These are phyloP conservation scores for Trichoderma asperelloides DNA, from an alignment of 495 filamentous ascomycete species.

Conservation along the genomic window DNA sequence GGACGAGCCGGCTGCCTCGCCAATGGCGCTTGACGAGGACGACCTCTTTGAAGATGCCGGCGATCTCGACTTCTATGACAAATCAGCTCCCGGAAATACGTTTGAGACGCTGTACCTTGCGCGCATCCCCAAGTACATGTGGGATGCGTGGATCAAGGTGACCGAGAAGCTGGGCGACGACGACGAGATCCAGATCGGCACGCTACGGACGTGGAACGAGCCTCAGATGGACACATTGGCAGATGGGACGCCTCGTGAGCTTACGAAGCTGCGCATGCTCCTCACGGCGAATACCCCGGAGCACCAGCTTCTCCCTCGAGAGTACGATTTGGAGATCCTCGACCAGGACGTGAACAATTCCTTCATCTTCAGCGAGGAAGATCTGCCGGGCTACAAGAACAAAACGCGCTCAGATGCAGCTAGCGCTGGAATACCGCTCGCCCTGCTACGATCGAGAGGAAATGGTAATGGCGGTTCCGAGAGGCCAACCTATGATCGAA, in stretches of 20 bases:
- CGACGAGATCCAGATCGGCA: conserved; percentile 61
- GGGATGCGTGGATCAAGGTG: conserved; percentile 53
- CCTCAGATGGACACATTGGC: conserved; percentile 40
- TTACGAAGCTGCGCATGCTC: conserved; percentile 29
- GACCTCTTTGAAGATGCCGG: conserved; percentile 83
- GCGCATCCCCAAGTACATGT: conserved; percentile 68
- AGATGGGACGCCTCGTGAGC: conserved; percentile 29
- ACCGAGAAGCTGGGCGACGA: conserved; percentile 44
- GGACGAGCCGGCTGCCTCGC: conserved; percentile 50
- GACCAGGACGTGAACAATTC: conserved; percentile 62
- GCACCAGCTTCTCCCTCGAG: conserved; percentile 64
- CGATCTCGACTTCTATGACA: conserved; percentile 66
- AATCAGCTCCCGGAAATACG: conserved; percentile 24
- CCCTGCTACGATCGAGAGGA: conserved; percentile 36
- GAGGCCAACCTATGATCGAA: conserved; percentile 37
- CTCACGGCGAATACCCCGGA: conserved; percentile 40
- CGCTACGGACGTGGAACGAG: conserved; percentile 53
- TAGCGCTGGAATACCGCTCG: conserved; percentile 40
- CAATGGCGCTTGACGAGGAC: conserved; percentile 56
- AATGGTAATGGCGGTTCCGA: conserved; percentile 21
- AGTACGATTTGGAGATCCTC: conserved; percentile 67
- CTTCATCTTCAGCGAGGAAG: conserved; percentile 84
- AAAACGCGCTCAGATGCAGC: conserved; percentile 39
- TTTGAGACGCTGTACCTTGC: conserved; percentile 58
- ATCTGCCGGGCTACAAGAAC: conserved; percentile 67